These are phyloP conservation scores for Periconia digitata DNA, from an alignment of 2,329 filamentous ascomycete species.

Conservation along the genomic window DNA sequence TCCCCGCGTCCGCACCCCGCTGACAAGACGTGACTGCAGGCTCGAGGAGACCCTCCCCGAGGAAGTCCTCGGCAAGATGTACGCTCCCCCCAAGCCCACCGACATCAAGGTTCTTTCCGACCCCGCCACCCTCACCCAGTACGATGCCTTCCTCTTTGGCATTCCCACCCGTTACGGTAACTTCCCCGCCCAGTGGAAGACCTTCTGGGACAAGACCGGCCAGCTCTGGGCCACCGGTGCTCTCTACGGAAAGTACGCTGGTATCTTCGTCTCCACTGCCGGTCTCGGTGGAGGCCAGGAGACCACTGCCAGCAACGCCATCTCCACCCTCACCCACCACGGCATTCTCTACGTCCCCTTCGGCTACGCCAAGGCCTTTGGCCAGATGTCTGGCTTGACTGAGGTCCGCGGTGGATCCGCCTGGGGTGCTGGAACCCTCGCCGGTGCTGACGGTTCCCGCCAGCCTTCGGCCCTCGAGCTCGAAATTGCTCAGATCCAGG, in stretches of 20 bases:
- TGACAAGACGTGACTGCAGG: constrained; percentile 44
- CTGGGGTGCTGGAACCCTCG: constrained; percentile 94
- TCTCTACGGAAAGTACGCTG: constrained; percentile 85
- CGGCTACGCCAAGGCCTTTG: constrained; percentile 82
- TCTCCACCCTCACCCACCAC: constrained; percentile 89
- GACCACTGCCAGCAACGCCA: constrained; percentile 74
- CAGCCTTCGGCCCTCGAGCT: constrained; percentile 77
- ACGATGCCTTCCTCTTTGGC: constrained; percentile 89
- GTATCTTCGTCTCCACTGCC: constrained; percentile 87
- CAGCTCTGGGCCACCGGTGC: constrained; percentile 77
- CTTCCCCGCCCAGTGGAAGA: constrained; percentile 95
- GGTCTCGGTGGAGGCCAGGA: constrained; percentile 88
- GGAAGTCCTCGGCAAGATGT: constrained; percentile 87
- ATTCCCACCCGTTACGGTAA: constrained; percentile 97
- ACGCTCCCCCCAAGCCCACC: constrained; percentile 75
- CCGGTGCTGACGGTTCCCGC: constrained; percentile 76
- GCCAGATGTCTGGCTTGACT: constrained; percentile 65
- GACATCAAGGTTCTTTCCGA: constrained; percentile 64
- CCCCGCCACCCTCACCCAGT: constrained; percentile 65
- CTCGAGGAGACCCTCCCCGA: constrained; percentile 82
- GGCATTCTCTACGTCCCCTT: constrained; percentile 96
- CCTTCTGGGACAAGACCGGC: constrained; percentile 89
- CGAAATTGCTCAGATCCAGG: constrained; percentile 77
- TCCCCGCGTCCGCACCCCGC: constrained; percentile 4
- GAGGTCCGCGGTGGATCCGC: constrained; percentile 85